phyloP scores from a whole-genome alignment of 2,329 filamentous ascomycete genomes.

The Didymella glomerata region DNA sequence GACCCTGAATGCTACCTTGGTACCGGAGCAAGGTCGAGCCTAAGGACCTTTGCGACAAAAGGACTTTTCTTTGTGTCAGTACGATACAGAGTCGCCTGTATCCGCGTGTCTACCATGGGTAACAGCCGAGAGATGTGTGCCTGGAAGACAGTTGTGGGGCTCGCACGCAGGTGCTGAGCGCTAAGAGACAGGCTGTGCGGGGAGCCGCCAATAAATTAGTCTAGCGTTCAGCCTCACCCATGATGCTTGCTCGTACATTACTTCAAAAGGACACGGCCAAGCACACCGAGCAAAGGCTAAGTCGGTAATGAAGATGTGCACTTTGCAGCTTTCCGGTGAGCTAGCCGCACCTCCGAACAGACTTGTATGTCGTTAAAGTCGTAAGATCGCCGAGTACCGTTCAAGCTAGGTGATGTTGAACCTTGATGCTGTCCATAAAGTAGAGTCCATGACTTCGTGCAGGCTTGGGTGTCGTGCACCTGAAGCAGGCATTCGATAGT shows the following conservation, averaged over 20 bases:
- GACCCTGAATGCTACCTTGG: slow-evolving; percentile 3
- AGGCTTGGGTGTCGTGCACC: neutral
- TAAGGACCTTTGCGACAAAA: neutral
- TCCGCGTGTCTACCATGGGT: neutral
- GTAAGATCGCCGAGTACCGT: neutral
- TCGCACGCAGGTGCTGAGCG: neutral
- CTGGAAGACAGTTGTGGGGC: neutral
- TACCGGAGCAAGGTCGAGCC: neutral
- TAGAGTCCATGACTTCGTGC: neutral
- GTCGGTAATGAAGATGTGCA: neutral
- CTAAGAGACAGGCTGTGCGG: slow-evolving; percentile 9
- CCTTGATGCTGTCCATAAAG: neutral
- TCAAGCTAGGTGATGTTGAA: neutral
- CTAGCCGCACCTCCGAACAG: neutral
- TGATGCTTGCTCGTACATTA: neutral
- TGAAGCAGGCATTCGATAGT: slow-evolving; percentile 1
- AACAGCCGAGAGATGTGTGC: neutral
- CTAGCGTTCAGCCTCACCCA: slow-evolving; percentile 13
- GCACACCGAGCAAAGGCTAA: neutral
- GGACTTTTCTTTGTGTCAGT: neutral
- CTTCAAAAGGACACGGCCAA: neutral
- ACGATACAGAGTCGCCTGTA: neutral
- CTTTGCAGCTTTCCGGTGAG: neutral
- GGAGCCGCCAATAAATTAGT: slow-evolving; percentile 7
- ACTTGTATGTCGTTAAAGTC: neutral